Evolutionary conservation across 2,329 filamentous ascomycete species (phyloP), one percentile per base, ranked within the genome.

Genomic region (Colletotrichum filicis): DNA sequence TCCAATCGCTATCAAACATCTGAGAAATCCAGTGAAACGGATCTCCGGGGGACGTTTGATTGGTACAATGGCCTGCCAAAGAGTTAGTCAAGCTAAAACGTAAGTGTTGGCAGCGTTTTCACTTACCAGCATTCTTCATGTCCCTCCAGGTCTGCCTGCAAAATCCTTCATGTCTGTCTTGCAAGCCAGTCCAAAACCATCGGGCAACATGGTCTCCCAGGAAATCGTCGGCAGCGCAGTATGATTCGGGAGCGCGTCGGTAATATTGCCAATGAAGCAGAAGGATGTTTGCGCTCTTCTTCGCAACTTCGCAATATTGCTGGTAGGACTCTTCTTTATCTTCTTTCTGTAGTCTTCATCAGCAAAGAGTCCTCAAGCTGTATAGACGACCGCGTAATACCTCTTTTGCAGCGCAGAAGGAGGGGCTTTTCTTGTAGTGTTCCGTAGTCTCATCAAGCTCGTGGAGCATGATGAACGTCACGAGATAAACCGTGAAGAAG

Each of bases 191-290:
- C 42, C 65, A 53, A 11, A 71, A 66, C 9, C 62, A 64, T 14
- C 55, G 59, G 24, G 58, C 66, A 46, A 71, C 22, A 6, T 60
- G 55, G 42, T 71, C 68, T n/a, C 62, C 62, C 2, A 52, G 56
- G 26, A 64, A 66, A 30, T 28, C 9, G 14, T 71, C 56, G 1
- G 49, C 46, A 12, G 30, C 14, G 4, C 24, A 30, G 9, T 26
- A 16, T 14, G 28, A 35, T 30, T 60, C 55, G 14, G 62, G 56
- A 1, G 66, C 52, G 22, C 69, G 42, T 4, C 52, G 57, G 77
- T 84, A 89, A 75, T 88, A 89, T 61, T 87, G 85, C 87, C 87
- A 89, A 66, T 87, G 81, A 12, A 80, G 78, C 1, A 89, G 83
- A 32, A 88, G 79, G 64, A 83, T 83, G 62, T 85, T 87, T 32